Conservation (phyloP, 1,284 basidiomycete species). For the Cryptococcus hybrid region DNA sequence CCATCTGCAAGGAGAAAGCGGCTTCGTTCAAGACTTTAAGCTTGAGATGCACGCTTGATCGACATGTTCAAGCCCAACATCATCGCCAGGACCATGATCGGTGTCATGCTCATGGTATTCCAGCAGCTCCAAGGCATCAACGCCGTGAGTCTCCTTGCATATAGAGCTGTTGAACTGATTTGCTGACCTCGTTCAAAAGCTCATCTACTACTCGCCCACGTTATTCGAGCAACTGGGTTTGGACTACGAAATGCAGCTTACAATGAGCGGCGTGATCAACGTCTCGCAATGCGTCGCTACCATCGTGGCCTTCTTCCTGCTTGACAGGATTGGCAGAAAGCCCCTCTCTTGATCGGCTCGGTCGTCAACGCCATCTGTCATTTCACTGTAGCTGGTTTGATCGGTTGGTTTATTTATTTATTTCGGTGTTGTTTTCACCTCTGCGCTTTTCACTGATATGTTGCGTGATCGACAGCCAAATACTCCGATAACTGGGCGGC, state of each 20-base stretch:
- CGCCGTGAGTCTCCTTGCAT: conserved; percentile 7
- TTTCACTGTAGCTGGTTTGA: conserved; percentile 29
- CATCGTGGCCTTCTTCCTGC: conserved; percentile 35
- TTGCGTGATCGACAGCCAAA: not conserved
- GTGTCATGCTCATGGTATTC: conserved; percentile 27
- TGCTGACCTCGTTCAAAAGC: not conserved
- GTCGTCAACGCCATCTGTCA: conserved; percentile 15
- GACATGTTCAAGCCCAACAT: conserved; percentile 26
- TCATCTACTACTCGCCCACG: not conserved
- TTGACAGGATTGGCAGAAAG: conserved; percentile 47
- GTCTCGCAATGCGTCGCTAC: conserved; percentile 41
- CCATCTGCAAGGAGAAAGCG: conserved; percentile 6
- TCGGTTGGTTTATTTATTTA: not conserved
- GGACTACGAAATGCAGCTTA: conserved; percentile 30
- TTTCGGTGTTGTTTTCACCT: too few relatives aligned
- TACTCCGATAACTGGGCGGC: conserved; percentile 24
- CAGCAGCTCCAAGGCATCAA: conserved; percentile 36
- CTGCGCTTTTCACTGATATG: too few relatives aligned
- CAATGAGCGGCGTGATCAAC: conserved; percentile 42
- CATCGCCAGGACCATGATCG: conserved; percentile 22
- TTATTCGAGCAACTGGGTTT: conserved; percentile 42
- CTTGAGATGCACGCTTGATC: conserved; percentile 18
- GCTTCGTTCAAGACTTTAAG: conserved; percentile 12
- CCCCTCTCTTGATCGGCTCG: conserved; percentile 34
- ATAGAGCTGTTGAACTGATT: not conserved